Conservation (phyloP, 176 grass and related monocot genomes). For the Miscanthus lutarioriparius region DNA sequence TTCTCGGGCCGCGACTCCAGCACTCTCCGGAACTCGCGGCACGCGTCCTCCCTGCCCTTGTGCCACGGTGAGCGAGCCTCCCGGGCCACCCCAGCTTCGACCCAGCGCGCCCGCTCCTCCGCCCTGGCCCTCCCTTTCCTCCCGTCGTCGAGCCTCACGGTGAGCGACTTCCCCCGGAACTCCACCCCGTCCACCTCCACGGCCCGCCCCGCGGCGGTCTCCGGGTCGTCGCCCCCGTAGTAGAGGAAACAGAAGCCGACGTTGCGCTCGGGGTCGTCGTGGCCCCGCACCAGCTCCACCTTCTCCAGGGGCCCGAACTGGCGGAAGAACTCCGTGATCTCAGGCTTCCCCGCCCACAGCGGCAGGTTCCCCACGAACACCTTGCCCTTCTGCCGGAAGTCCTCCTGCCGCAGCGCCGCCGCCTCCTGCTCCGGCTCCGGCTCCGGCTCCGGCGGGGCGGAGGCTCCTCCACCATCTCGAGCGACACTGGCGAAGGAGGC, state of each 20-base stretch:
- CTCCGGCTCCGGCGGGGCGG: background rate
- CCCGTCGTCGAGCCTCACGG: slow-evolving; percentile 80
- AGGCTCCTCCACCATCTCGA: background rate
- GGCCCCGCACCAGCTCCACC: slow-evolving; percentile 72
- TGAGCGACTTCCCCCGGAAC: slow-evolving; percentile 76
- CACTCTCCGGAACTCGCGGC: slow-evolving; percentile 56
- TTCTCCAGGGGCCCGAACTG: slow-evolving; percentile 88
- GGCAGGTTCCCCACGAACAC: slow-evolving; percentile 89
- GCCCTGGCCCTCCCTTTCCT: slow-evolving; percentile 62
- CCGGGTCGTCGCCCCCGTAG: slow-evolving; percentile 59
- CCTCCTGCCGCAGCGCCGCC: slow-evolving; percentile 8
- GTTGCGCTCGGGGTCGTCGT: slow-evolving; percentile 80
- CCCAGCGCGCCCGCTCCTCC: slow-evolving; percentile 66
- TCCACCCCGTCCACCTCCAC: slow-evolving; percentile 84
- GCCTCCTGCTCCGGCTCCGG: slow-evolving; percentile 8
- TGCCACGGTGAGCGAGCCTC: slow-evolving; percentile 82
- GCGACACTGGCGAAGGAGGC: slow-evolving; percentile 24
- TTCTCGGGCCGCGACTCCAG: slow-evolving; percentile 76
- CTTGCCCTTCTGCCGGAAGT: slow-evolving; percentile 73
- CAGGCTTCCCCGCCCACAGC: slow-evolving; percentile 66
- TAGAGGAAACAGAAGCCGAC: slow-evolving; percentile 89
- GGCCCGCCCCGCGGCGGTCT: slow-evolving; percentile 52
- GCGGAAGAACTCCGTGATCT: slow-evolving; percentile 80
- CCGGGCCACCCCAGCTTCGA: slow-evolving; percentile 36
- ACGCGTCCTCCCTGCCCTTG: slow-evolving; percentile 65